Conservation (phyloP, 371 early-diverging fungal genomes). For the Neoconidiobolus thromboides region DNA sequence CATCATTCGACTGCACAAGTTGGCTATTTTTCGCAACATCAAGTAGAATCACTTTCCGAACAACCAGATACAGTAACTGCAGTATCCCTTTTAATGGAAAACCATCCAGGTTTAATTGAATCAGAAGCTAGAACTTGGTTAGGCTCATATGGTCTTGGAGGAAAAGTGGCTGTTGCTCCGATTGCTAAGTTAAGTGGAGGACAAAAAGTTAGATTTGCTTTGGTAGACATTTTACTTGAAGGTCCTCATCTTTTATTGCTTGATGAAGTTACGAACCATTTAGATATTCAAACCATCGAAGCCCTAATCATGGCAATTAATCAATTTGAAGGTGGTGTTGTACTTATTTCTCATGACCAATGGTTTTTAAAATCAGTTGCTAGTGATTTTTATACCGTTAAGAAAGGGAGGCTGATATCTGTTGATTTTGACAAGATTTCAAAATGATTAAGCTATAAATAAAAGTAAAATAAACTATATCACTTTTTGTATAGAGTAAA, state of each 20-base stretch:
- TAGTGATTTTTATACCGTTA: conserved; percentile 1
- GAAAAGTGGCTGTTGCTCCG: conserved; percentile 25
- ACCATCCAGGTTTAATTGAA: conserved; percentile 24
- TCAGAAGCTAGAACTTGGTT: conserved; percentile 39
- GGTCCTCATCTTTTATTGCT: conserved; percentile 56
- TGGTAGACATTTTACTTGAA: conserved; percentile 39
- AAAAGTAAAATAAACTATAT: too few relatives aligned
- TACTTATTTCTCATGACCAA: conserved; percentile 52
- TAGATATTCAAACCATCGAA: conserved; percentile 56
- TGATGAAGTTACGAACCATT: conserved; percentile 73
- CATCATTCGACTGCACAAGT: conserved; percentile 32
- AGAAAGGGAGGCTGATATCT: not conserved
- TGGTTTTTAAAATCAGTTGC: conserved; percentile 39
- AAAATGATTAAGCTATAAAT: too few relatives aligned
- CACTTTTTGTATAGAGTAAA: too few relatives aligned
- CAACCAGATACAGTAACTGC: conserved; percentile 18
- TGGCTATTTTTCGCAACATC: conserved; percentile 67
- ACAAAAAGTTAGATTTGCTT: conserved; percentile 47
- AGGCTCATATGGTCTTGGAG: conserved; percentile 43
- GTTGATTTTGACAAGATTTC: too few relatives aligned
- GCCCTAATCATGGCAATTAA: conserved; percentile 34
- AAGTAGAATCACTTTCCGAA: conserved; percentile 37
- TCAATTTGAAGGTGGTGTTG: conserved; percentile 34
- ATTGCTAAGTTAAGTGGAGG: conserved; percentile 46
- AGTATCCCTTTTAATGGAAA: conserved; percentile 21